Conservation (phyloP, 306 rosid genomes). For the Alnus rubra region DNA sequence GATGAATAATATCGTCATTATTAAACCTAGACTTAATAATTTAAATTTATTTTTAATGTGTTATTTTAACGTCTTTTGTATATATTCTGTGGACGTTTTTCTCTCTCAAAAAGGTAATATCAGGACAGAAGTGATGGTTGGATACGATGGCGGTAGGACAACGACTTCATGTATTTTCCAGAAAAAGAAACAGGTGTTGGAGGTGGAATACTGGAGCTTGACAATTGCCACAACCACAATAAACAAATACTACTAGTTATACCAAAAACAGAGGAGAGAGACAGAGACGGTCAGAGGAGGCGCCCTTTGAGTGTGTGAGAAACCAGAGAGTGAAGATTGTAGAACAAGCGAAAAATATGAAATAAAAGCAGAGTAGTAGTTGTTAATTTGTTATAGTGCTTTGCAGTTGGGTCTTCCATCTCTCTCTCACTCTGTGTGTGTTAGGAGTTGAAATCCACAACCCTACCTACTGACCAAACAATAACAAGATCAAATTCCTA, state of each 20-base stretch:
- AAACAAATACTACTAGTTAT: not conserved
- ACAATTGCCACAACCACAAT: conserved; percentile 18
- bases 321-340: conserved; percentile 26
- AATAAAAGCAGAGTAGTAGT: not conserved
- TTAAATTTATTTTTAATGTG: too few relatives aligned
- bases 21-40: too few relatives aligned
- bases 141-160: too few relatives aligned
- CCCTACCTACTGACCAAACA: conserved; percentile 31
- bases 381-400: not conserved
- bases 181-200: not conserved
- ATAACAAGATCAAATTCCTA: not conserved
- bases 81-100: too few relatives aligned
- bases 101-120: too few relatives aligned
- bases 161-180: not conserved
- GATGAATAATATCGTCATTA: too few relatives aligned
- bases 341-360: conserved; percentile 43
- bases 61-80: too few relatives aligned
- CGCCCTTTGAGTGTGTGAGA: conserved; percentile 15
- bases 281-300: not conserved
- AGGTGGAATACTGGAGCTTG: conserved; percentile 20
- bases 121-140: too few relatives aligned
- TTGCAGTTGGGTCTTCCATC: conserved; percentile 19
- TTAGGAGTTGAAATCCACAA: conserved; percentile 6
- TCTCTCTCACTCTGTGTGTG: not conserved
- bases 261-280: not conserved